Evolutionary conservation across 257 asterid genomes (phyloP).

Genomic region (Nemophila menziesii): DNA sequence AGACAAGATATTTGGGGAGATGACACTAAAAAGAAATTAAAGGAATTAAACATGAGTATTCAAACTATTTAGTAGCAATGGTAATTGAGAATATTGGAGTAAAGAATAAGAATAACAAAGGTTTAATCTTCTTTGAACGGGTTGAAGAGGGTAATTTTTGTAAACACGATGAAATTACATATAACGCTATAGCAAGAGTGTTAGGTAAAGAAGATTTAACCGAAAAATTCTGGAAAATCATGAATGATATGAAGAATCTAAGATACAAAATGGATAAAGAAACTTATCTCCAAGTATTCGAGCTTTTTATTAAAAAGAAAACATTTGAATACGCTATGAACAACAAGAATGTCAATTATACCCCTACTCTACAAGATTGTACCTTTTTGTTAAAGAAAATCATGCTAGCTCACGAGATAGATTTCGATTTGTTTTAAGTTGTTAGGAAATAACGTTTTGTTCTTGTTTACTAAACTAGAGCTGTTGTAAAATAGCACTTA

Average conservation of each 20-base stretch:
- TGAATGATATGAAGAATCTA: constrained; percentile 54
- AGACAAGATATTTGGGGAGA: constrained; percentile 60
- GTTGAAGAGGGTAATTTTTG: constrained; percentile 56
- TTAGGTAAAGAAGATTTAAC: constrained; percentile 39
- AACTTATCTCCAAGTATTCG: constrained; percentile 28
- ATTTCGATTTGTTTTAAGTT: constrained; percentile 51
- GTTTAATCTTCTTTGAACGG: constrained; percentile 77
- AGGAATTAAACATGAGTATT: constrained; percentile 33
- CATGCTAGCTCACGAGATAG: constrained; percentile 53
- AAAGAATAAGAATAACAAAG: constrained; percentile 51
- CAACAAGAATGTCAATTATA: constrained; percentile 39
- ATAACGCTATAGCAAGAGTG: constrained; percentile 43
- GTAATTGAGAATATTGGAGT: constrained; percentile 38
- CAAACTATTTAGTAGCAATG: constrained; percentile 40
- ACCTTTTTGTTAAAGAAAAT: constrained; percentile 67
- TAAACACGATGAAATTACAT: constrained; percentile 41
- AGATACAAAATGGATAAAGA: constrained; percentile 54
- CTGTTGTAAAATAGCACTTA: too few species aligned
- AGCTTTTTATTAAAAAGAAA: constrained; percentile 35
- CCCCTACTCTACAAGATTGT: constrained; percentile 59
- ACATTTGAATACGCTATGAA: constrained; percentile 67
- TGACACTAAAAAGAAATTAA: constrained; percentile 45
- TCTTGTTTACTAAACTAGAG: too few species aligned
- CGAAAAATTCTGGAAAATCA: constrained; percentile 60
- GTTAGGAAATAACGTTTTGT: too few species aligned